Conservation (phyloP, 2,329 filamentous ascomycete species). For the Phialemoniopsis sp. region DNA sequence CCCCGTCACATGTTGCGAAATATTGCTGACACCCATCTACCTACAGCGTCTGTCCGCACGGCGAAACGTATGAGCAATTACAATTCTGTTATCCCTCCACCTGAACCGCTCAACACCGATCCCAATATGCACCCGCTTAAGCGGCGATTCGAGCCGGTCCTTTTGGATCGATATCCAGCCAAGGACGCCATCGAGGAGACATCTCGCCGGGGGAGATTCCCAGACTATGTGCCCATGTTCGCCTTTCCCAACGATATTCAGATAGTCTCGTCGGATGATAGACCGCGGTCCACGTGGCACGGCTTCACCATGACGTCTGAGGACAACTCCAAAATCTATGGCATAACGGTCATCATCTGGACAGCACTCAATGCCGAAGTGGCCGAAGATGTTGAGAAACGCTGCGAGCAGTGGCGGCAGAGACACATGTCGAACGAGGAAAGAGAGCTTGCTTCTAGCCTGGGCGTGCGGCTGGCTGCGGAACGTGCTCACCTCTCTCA, state of each 20-base stretch:
- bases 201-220: constrained; percentile 78
- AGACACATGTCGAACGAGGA: constrained; percentile 87
- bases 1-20: constrained; percentile 1
- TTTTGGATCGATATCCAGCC: constrained; percentile 89
- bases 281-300: constrained; percentile 96
- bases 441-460: constrained; percentile 83
- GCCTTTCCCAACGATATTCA: constrained; percentile 98
- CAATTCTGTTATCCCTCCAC: constrained; percentile 93
- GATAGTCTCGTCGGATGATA: constrained; percentile 90
- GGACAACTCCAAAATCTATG: constrained; percentile 88
- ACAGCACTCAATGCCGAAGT: constrained; percentile 77
- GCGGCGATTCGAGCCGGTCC: constrained; percentile 90
- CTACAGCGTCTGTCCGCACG: constrained; percentile 62
- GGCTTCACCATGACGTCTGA: constrained; percentile 97
- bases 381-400: constrained; percentile 77
- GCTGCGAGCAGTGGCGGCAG: constrained; percentile 82
- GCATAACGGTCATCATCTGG: constrained; percentile 90
- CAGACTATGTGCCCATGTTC: constrained; percentile 99
- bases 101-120: constrained; percentile 83
- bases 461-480: constrained; percentile 80
- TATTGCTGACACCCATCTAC: constrained; percentile 3
- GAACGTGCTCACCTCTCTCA: constrained; percentile 90
- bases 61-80: constrained; percentile 92
- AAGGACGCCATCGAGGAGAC: constrained; percentile 77
- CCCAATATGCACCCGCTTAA: constrained; percentile 95